Evolutionary conservation across 1,284 basidiomycete genomes (phyloP), one percentile per base, ranked within the genome.

Genomic region (Prillingera fragicola): DNA sequence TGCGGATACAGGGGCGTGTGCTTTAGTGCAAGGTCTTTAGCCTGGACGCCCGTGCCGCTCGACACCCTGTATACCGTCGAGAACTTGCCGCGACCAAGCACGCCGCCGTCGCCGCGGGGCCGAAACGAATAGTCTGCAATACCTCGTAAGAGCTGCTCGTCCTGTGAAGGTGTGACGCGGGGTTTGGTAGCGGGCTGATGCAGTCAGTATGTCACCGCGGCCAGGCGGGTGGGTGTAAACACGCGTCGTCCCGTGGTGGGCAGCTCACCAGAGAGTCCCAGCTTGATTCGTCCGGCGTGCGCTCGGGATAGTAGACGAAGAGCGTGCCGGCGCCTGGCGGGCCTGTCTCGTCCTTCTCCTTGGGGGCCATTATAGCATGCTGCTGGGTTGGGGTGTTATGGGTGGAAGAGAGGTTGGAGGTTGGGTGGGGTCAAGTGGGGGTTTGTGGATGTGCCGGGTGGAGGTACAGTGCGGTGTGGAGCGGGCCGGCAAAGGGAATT

Each of bases 1-100:
- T 79, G 78, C 1, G 76, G 75, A 46, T 77, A 74, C 15, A 79
- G 65, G 4, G 77, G 74, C 3, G 78, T 79, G 56, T 78, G 76
- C 52, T 79, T 78, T 57, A 79, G 67, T 0, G 77, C 77, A 54
- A 70, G 75, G 72, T 74, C 41, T 19, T 42, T 38, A 14, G 8
- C n/a, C n/a, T n/a, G n/a, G n/a, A n/a, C n/a, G 52, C 8, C 4
- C 10, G 23, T 44, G 22, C 9, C 14, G 1, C 34, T 15, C 4
- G n/a, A 24, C 22, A 45, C 73, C 31, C 72, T 65, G 50, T 73
- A 70, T 1, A 76, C 75, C 8, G 71, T 67, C 39, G 62, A 67
- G 50, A 76, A 76, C 56, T 75, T 76, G 25, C 75, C 75, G 27
- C 62, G 60, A 5, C 75, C 75, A 6, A 76, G 56, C 14, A 65